Base-by-base conservation (phyloP, 768 basidiomycete genomes). In the Podaxis sp. region DNA sequence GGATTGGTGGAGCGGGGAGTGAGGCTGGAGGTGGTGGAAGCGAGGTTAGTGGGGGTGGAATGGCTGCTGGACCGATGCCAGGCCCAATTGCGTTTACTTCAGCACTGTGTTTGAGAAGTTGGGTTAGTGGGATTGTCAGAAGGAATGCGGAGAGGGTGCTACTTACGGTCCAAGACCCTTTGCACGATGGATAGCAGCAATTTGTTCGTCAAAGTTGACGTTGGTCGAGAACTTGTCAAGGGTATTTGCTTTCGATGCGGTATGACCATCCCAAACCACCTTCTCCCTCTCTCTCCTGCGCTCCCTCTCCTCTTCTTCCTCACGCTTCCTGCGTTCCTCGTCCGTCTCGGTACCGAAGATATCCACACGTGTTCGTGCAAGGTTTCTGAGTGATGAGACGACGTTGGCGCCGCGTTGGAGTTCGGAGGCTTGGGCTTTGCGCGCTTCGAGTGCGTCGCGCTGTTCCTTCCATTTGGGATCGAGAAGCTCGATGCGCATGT, bases 401-500 rank as follows among this genome's bases (percentile, higher is more conserved):
- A 98, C 94, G 72, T 99, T 94, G 22, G 97, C 94, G 66, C 94
- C 93, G 57, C 89, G 86, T 70, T 94, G 88, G 19, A 95, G 79
- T 69, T 94, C 93, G 17, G 91, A 91, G 4, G 91, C 89, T 71
- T 94, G 91, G 4, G 91, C 90, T 71, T 94, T 93, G 73, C 96
- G 91, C 37, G 89, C 85, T 73, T 99, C 97, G 68, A 96, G 77
- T 11, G 78, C 83, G 69, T 94, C 90, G 66, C 96, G 91, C 73
- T 96, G 94, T 65, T 95, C 94, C 74, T 98, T 98, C 96, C 96
- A 99, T 73, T 90, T 88, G 46, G 97, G 97, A 76, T 99, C 97
- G 67, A 99, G 84, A 64, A 98, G 75, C 73, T 99, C 97, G 71
- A 98, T 98, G 68, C 97, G 93, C 87, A 98, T 95, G 74, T 98